Conservation (phyloP, 768 basidiomycete genomes). For the Pleurotus sapidus region DNA sequence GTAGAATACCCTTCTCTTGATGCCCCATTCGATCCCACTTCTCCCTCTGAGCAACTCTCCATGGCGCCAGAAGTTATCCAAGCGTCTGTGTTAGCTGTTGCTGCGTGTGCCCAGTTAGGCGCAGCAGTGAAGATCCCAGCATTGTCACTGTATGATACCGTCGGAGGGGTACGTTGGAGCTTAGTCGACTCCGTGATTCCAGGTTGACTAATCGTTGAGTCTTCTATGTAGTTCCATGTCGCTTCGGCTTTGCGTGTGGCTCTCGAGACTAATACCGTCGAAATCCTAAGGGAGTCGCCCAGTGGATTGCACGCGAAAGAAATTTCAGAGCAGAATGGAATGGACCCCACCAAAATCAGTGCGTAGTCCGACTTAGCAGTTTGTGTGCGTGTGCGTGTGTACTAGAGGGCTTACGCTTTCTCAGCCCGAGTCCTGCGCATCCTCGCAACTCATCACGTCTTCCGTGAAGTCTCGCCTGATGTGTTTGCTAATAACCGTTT, state of each 20-base stretch:
- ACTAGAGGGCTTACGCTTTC: not conserved
- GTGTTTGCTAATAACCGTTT: conserved; percentile 33
- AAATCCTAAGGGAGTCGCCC: not conserved
- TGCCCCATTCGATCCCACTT: conserved; percentile 19
- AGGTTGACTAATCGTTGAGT: not conserved
- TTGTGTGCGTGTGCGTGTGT: not conserved
- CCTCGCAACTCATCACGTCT: conserved; percentile 32
- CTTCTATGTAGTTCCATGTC: conserved; percentile 15
- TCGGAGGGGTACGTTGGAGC: not conserved
- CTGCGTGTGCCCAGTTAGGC: conserved; percentile 23
- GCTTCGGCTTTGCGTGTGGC: conserved; percentile 9
- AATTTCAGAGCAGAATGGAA: conserved; percentile 24
- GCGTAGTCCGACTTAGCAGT: not conserved
- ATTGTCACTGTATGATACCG: conserved; percentile 6
- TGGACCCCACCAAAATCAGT: conserved; percentile 30
- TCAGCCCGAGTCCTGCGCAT: conserved; percentile 30
- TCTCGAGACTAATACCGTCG: not conserved
- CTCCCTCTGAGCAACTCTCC: conserved; percentile 13
- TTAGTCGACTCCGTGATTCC: not conserved
- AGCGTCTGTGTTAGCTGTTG: conserved; percentile 16
- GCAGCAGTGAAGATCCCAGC: conserved; percentile 12
- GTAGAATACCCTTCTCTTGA: conserved; percentile 21
- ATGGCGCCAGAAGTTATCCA: conserved; percentile 11
- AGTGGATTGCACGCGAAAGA: conserved; percentile 32
- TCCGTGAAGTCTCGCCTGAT: conserved; percentile 28